These are phyloP conservation scores for Botryobasidium botryosum DNA, from an alignment of 768 basidiomycete species.

Conservation along the genomic window DNA sequence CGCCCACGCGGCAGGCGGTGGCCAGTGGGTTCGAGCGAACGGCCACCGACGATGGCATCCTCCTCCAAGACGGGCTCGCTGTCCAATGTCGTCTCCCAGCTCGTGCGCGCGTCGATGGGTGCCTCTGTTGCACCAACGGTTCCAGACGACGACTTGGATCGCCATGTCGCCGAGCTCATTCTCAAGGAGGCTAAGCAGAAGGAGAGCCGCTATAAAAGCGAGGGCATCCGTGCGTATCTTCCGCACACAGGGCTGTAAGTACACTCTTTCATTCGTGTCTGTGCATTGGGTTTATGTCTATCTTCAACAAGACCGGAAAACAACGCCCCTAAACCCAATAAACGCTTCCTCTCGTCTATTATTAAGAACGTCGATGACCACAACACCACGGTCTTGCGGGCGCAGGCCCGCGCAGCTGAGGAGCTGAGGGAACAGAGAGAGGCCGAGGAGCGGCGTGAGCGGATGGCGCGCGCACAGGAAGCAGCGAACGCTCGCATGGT, in stretches of 20 bases:
- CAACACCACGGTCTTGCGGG: conserved; percentile 52
- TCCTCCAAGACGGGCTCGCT: no score
- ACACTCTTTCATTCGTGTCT: background rate
- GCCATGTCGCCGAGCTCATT: conserved; percentile 80
- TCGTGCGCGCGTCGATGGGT: conserved; percentile 68
- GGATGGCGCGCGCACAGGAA: conserved; percentile 54
- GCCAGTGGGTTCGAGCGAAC: no score
- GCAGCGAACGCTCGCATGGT: conserved; percentile 47
- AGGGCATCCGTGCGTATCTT: conserved; percentile 68
- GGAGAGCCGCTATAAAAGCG: conserved; percentile 57
- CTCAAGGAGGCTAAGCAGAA: conserved; percentile 87
- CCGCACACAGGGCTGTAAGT: conserved; percentile 31
- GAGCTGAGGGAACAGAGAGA: conserved; percentile 14
- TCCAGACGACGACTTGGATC: conserved; percentile 75
- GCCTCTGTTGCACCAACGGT: conserved; percentile 38
- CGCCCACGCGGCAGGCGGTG: no score
- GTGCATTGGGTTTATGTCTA: background rate
- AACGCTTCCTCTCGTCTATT: conserved; percentile 35
- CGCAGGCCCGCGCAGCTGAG: conserved; percentile 20
- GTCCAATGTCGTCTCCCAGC: conserved; percentile 68
- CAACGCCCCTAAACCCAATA: conserved; percentile 53
- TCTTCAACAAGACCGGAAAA: conserved; percentile 35
- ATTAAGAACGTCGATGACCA: conserved; percentile 93
- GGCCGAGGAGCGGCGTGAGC: conserved; percentile 15
- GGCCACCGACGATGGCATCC: no score